Evolutionary conservation across 371 early-diverging fungal species (phyloP), one percentile per base, ranked within the genome.

Genomic region (Polyrhizophydium stewartii): DNA sequence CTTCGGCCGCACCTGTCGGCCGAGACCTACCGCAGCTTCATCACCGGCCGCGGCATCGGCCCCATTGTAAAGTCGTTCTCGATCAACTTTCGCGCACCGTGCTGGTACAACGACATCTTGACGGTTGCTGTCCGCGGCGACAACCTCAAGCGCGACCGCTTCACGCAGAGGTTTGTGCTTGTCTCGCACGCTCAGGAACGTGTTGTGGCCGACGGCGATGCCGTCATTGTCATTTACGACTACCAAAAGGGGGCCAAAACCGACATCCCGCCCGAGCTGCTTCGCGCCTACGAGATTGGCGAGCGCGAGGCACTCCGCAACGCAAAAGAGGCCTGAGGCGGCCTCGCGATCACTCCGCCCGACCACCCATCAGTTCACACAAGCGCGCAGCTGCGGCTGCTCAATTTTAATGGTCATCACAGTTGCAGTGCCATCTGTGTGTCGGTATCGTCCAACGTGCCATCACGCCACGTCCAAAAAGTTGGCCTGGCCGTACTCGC

Each of bases 41-140:
- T 73, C 53, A 46, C 46, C 19, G 22, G 19, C 37, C 2, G 19
- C 0, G 53, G 5, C 22, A 30, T 68, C 12, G 73, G 73, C 1
- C 70, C 74, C 25, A 73, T 73, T 30, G 59, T 69, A 1, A 73
- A 73, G 57, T 60, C 64, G 17, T 51, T 61, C 7, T 58, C 53
- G 9, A 30, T 61, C 27, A 70, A 56, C 22, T 73, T 66, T 56
- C 35, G 45, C 1, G 55, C 62, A 16, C 70, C 67, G 5, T 68
- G 67, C 27, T 51, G 32, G 17, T 73, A 73, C 40, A 70, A 70
- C 10, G 74, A 73, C 52, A 73, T 60, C 1, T 12, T 73, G 30
- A 70, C 74, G 1, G 53, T 74, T 13, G 74, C 64, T 5, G 50
- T 58, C 22, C 38, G 58, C 3, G 56, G 69, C 35, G 55, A 28